These are phyloP conservation scores for Helotiales sp. DNA, from an alignment of 2,329 filamentous ascomycete genomes.

Conservation along the genomic window DNA sequence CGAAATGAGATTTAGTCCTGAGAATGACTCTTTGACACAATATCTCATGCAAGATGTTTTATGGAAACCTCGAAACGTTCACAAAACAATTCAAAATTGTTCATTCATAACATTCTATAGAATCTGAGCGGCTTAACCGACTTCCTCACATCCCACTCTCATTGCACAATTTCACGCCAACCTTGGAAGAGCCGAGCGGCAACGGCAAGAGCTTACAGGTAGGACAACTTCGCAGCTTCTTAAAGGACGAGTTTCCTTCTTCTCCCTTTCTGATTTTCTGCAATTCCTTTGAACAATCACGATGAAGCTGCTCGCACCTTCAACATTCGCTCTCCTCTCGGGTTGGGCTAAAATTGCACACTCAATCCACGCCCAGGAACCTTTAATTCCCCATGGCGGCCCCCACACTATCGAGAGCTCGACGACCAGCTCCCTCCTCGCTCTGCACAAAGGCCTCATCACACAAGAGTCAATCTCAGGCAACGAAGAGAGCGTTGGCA, in stretches of 20 bases:
- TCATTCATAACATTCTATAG: not conserved
- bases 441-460: constrained; percentile 66
- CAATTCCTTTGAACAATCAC: not conserved
- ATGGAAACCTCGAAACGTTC: no score
- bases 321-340: constrained; percentile 25
- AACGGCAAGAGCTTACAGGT: not conserved
- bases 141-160: not conserved
- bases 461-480: constrained; percentile 65
- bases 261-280: not conserved
- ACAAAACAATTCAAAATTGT: no score
- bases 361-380: constrained; percentile 29
- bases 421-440: constrained; percentile 50
- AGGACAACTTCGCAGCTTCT: not conserved
- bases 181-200: not conserved
- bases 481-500: constrained; percentile 63
- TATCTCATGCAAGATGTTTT: no score
- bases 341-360: constrained; percentile 22
- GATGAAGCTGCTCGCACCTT: constrained; percentile 33
- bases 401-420: constrained; percentile 20
- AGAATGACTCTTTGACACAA: no score
- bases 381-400: constrained; percentile 22
- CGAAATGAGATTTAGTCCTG: no score
- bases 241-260: not conserved
- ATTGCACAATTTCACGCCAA: not conserved
- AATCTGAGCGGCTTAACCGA: not conserved